These are phyloP conservation scores for Rhamnella rubrinervis DNA, from an alignment of 331 rosid genomes.

Conservation along the genomic window DNA sequence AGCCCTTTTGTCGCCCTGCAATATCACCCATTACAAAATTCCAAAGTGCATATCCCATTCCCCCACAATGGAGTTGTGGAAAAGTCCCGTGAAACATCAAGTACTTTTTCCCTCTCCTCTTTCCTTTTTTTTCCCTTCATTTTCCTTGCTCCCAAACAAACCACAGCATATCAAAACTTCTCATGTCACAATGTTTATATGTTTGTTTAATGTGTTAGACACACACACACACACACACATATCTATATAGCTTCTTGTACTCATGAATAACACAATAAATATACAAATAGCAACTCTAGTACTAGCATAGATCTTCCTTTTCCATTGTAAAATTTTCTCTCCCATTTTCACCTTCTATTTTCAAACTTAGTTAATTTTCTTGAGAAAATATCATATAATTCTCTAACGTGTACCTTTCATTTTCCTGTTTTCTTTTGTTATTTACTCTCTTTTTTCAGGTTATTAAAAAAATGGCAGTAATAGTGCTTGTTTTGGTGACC, in stretches of 20 bases:
- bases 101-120: constrained; percentile 20
- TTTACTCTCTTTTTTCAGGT: constrained; percentile 16
- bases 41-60: not conserved
- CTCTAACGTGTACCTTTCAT: not conserved
- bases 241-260: no score
- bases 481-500: not conserved
- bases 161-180: not conserved
- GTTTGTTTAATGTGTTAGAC: no score
- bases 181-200: not conserved
- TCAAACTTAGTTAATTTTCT: not conserved
- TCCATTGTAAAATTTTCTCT: not conserved
- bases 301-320: no score
- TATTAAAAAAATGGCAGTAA: constrained; percentile 1
- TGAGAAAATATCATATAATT: not conserved
- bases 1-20: constrained; percentile 1
- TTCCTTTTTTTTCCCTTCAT: constrained; percentile 4
- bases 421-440: not conserved
- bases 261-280: no score
- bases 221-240: no score
- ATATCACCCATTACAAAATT: constrained; percentile 8
- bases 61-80: constrained; percentile 17
- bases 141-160: constrained; percentile 5
- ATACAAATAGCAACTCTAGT: no score
- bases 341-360: not conserved
- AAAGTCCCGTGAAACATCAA: constrained; percentile 13